phyloP scores from a whole-genome alignment of 257 asterid species.

The Striga asiatica region DNA sequence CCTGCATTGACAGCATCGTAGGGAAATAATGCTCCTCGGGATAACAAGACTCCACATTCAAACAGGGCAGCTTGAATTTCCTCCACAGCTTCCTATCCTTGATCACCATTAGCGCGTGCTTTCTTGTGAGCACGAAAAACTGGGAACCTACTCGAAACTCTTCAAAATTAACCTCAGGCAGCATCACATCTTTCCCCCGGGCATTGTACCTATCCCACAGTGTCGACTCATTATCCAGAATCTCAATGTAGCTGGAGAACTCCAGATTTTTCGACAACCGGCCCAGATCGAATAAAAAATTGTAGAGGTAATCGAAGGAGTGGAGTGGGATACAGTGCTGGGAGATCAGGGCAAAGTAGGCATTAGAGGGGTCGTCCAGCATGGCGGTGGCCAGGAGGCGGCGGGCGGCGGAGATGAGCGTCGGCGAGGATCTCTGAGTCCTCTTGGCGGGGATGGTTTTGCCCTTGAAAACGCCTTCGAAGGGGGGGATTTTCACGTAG shows the following conservation, averaged over 20 bases:
- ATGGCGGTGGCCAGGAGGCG: conserved; percentile 42
- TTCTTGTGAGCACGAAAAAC: conserved; percentile 59
- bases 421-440: conserved; percentile 90
- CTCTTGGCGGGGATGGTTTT: conserved; percentile 50
- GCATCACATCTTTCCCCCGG: conserved; percentile 64
- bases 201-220: conserved; percentile 56
- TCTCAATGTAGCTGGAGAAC: conserved; percentile 39
- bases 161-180: conserved; percentile 59
- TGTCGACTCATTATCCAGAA: conserved; percentile 28
- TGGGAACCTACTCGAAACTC: conserved; percentile 76
- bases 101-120: conserved; percentile 61
- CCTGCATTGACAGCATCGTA: conserved; percentile 67
- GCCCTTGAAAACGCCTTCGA: conserved; percentile 42
- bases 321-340: conserved; percentile 42
- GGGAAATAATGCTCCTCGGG: conserved; percentile 96
- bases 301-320: conserved; percentile 35
- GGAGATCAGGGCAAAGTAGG: conserved; percentile 34
- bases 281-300: conserved; percentile 45
- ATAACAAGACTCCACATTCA: conserved; percentile 67
- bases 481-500: conserved; percentile 24
- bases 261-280: conserved; percentile 37
- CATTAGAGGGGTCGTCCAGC: conserved; percentile 35
- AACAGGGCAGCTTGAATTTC: conserved; percentile 67
- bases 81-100: conserved; percentile 78
- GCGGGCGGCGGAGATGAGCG: conserved; percentile 40